Conservation (phyloP, 495 filamentous ascomycete genomes). For the Apodospora peruviana region DNA sequence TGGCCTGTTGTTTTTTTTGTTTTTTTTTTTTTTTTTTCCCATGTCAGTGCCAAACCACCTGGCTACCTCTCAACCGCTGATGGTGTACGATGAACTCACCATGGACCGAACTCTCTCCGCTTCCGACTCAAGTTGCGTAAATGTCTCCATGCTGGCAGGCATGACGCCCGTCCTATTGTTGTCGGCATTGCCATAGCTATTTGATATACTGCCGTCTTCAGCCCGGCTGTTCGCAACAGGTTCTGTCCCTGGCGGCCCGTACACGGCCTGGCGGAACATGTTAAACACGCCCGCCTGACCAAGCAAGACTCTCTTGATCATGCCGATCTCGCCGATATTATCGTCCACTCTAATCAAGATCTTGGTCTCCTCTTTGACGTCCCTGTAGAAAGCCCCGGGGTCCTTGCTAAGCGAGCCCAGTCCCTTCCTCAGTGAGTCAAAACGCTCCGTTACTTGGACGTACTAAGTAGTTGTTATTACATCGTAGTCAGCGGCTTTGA, state of each 20-base stretch:
- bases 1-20: too few species aligned
- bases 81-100: too few species aligned
- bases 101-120: conserved; percentile 6
- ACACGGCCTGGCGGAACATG: neutral
- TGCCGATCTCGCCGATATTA: conserved; percentile 8
- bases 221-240: too few species aligned
- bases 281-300: neutral
- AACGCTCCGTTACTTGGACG: conserved; percentile 5
- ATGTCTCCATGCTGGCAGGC: neutral
- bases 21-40: too few species aligned
- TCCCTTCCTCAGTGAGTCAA: conserved; percentile 2
- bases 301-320: conserved; percentile 7
- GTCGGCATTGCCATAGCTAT: neutral
- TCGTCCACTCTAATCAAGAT: conserved; percentile 5
- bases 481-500: neutral
- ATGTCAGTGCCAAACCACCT: too few species aligned
- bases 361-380: conserved; percentile 5
- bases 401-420: conserved; percentile 10
- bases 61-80: too few species aligned
- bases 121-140: conserved; percentile 5
- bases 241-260: neutral
- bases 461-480: conserved; percentile 1
- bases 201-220: neutral
- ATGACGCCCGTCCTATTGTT: too few species aligned
- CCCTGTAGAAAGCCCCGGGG: conserved; percentile 6